Evolutionary conservation across 495 filamentous ascomycete species (phyloP), one percentile per base, ranked within the genome.

Genomic region (Lentithecium fluviatile): DNA sequence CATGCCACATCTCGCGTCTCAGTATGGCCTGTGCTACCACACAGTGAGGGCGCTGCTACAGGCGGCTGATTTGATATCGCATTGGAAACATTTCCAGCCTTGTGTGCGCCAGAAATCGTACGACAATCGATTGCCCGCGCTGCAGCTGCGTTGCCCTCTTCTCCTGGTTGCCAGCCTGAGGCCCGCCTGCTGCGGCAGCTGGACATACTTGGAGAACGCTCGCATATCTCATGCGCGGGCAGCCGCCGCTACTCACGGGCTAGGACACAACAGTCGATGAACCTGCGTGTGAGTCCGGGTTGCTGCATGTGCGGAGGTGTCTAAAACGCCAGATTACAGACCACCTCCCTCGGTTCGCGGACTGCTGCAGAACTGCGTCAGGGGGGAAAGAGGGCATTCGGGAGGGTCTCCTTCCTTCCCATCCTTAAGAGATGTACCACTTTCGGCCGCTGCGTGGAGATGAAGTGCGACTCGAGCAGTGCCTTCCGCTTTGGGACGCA

Each of bases 31-130:
- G 47, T 52, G 56, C 55, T 29, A 48, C 51, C 37, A 53, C 63
- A 50, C 13, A 42, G 23, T 40, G 29, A 25, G 34, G 34, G 19
- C 20, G 46, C 36, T 56, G 59, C 42, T 29, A 62, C 59, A 56
- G 57, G 20, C 46, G 57, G 59, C 45, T 62, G 59, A 62, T 62
- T 54, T 54, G 50, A 49, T 42, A 54, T 51, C 17, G 59, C 59
- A 51, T 51, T 56, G 46, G 52, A 61, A 61, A 61, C 59, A 62
- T 17, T n/a, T 52, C 36, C 17, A 25, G 45, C 23, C 6, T 50
- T 42, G 46, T 17, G 11, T 29, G 50, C 59, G 20, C 12, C 12
- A 13, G 17, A 36, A 57, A 46, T 63, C 60, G 60, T 63, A 63
- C 59, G 50, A 62, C 56, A 23, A n/a, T 25, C 19, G 10, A 23